These are phyloP conservation scores for Hypoxylon sp. DNA, from an alignment of 2,329 filamentous ascomycete species.

Conservation along the genomic window DNA sequence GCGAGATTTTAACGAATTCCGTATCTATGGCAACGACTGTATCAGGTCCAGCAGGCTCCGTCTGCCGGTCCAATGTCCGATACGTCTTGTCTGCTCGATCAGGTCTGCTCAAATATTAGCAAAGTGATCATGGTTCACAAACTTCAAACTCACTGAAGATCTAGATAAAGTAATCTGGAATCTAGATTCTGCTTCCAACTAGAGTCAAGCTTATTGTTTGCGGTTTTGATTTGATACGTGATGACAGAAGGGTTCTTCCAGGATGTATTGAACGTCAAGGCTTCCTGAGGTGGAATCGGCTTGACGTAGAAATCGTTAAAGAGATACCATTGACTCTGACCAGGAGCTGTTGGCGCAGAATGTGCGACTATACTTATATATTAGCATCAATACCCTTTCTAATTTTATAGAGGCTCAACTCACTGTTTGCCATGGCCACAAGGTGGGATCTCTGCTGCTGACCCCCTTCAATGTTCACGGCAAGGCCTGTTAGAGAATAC, in stretches of 20 bases:
- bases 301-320: slow-evolving; percentile 98
- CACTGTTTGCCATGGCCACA: slow-evolving; percentile 90
- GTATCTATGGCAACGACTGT: slow-evolving; percentile 92
- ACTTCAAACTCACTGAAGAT: slow-evolving; percentile 64
- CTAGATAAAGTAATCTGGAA: slow-evolving; percentile 85
- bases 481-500: slow-evolving; percentile 91
- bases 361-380: slow-evolving; percentile 69
- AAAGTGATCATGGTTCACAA: background rate
- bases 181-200: slow-evolving; percentile 90
- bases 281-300: slow-evolving; percentile 83
- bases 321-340: slow-evolving; percentile 86
- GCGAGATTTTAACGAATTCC: slow-evolving; percentile 93
- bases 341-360: slow-evolving; percentile 71
- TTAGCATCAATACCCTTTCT: slow-evolving; percentile 47
- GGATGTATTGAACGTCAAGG: slow-evolving; percentile 86
- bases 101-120: slow-evolving; percentile 57
- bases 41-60: slow-evolving; percentile 77
- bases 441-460: slow-evolving; percentile 91
- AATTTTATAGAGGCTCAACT: slow-evolving; percentile 37
- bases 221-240: slow-evolving; percentile 85
- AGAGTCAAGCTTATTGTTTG: slow-evolving; percentile 85
- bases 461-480: slow-evolving; percentile 89
- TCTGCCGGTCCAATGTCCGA: slow-evolving; percentile 67
- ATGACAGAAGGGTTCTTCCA: slow-evolving; percentile 96
- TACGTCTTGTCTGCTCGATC: slow-evolving; percentile 69